Evolutionary conservation across 768 basidiomycete genomes (phyloP).

Genomic region (Collybia mongolica): DNA sequence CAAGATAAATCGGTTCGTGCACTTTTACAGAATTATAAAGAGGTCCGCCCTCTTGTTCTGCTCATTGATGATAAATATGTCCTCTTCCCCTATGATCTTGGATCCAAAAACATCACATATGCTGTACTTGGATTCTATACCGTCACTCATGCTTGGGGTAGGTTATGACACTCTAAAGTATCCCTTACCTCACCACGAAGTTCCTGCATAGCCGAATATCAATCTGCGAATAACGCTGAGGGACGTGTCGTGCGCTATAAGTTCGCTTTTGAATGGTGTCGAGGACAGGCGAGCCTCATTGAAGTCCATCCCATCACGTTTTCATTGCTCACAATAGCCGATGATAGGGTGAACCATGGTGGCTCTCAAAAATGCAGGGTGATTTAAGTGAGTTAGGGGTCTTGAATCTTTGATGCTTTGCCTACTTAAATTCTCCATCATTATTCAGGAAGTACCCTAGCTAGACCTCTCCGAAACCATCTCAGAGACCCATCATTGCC

Average conservation of each 20-base stretch:
- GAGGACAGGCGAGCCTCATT: conserved; percentile 48
- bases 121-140: conserved; percentile 70
- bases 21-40: conserved; percentile 54
- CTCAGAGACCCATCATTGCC: too few species aligned
- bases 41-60: conserved; percentile 62
- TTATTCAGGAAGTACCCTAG: too few species aligned
- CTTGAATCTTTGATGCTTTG: neutral
- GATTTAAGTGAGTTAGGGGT: neutral
- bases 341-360: conserved; percentile 46
- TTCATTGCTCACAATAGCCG: neutral
- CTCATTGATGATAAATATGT: conserved; percentile 74
- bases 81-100: conserved; percentile 70
- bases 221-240: conserved; percentile 43
- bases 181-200: neutral
- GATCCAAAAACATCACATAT: conserved; percentile 40
- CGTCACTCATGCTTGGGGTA: conserved; percentile 72
- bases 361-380: conserved; percentile 22
- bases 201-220: conserved; percentile 54
- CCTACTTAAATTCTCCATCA: neutral
- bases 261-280: conserved; percentile 85
- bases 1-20: conserved; percentile 72
- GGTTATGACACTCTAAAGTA: conserved; percentile 19
- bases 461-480: too few species aligned
- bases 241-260: conserved; percentile 74
- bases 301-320: neutral